Base-by-base conservation (phyloP, 192 early-diverging fungal species). In the Entomortierella lignicola region DNA sequence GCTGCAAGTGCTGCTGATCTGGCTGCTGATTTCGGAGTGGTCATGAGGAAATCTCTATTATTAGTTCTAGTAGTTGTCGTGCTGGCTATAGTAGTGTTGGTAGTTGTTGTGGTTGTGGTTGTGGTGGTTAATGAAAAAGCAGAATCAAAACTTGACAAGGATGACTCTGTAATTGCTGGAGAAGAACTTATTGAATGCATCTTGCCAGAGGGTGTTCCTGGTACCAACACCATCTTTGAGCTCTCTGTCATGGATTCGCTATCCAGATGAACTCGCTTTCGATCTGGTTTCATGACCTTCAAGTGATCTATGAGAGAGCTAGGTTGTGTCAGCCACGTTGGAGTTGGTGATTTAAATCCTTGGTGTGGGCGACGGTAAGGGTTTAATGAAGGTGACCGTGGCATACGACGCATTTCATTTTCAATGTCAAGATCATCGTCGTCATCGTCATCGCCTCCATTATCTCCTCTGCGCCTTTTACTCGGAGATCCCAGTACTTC, bases 401-500 rank as follows among this genome's bases (percentile, higher is more conserved):
- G 50, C 31, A 51, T 51, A 47, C 44, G 44, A 4, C 44, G 20
- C 32, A 8, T 1, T 17, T 17, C n/a, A 0, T 25, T 51, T 34
- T 25, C 31, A 32, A 32, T 13, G n/a, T 58, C 37, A 42, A 17
- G 26, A 44, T 60, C 60, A 0, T 39, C 50, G 5, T 68, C 57
- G 3, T 61, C 32, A 1, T 58, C 50, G 0, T 55, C 57, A 5
- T 37, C 69, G 26, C 60, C 34, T 10, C 55, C 44, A 25, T 13
- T 8, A n/a, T 18, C 51, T 39, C 43, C 44, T 52, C 59, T 34
- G 26, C 64, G 69, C 48, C 70, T 47, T 23, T 81, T 65, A 17
- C 60, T 55, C 7, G 63, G 59, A 1, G 64, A 58, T 4, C 63
- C 69, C n/a, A 60, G 18, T 0, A 56, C 25, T 2, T 62, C 60